A percentile compares a stretch with the other conserved stretches of the same genome.
phyloP scores from a whole-genome alignment of 768 basidiomycete species.

The Serpula lacrymans region DNA sequence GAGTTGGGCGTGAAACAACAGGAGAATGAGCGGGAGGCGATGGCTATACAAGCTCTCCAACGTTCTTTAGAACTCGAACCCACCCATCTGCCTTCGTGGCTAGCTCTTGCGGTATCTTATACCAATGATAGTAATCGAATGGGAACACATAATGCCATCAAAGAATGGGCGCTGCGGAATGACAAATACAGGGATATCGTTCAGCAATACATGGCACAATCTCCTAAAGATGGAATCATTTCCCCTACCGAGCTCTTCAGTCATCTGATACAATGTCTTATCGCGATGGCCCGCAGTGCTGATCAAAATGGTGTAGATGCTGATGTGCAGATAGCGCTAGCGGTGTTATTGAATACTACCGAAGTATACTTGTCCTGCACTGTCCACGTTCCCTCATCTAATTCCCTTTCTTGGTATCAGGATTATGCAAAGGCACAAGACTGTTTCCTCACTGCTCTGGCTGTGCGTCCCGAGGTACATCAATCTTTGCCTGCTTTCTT shows the following conservation, averaged over 20 bases:
- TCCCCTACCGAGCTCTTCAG: constrained; percentile 44
- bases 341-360: constrained; percentile 86
- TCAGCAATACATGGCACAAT: constrained; percentile 26
- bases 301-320: constrained; percentile 71
- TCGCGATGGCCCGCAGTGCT: constrained; percentile 66
- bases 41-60: constrained; percentile 82
- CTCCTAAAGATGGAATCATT: constrained; percentile 20
- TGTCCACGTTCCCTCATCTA: neutral
- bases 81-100: constrained; percentile 72
- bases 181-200: constrained; percentile 50
- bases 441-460: constrained; percentile 88
- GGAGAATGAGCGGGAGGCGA: constrained; percentile 92
- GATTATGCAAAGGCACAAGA: constrained; percentile 92
- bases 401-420: constrained; percentile 36
- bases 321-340: constrained; percentile 93
- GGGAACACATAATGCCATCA: constrained; percentile 76
- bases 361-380: constrained; percentile 52
- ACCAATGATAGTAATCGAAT: constrained; percentile 83
- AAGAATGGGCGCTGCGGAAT: constrained; percentile 77
- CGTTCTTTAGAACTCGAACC: constrained; percentile 83
- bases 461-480: constrained; percentile 80
- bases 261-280: constrained; percentile 70
- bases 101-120: constrained; percentile 86
- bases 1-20: constrained; percentile 95
- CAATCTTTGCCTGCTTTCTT: neutral